Conservation (phyloP, 2,329 filamentous ascomycete genomes). For the Mycosphaerelloides madeirae region DNA sequence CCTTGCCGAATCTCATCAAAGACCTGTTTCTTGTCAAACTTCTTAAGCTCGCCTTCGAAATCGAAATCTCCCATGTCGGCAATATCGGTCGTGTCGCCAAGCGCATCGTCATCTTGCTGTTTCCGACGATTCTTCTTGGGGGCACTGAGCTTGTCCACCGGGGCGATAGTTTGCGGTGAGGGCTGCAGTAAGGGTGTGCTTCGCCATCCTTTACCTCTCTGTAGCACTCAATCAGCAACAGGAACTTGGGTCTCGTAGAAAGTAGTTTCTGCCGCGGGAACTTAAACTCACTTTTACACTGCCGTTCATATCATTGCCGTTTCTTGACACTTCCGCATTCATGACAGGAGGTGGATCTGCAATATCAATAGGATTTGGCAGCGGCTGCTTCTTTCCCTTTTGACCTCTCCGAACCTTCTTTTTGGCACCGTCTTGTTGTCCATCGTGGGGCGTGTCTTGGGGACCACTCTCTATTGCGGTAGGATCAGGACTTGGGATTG, state of each 20-base stretch:
- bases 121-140: constrained; percentile 41
- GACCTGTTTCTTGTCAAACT: constrained; percentile 88
- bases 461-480: constrained; percentile 4
- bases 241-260: too few relatives aligned
- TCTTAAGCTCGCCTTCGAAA: constrained; percentile 81
- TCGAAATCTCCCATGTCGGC: constrained; percentile 93
- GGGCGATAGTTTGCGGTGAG: constrained; percentile 42
- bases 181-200: constrained; percentile 65
- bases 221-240: too few relatives aligned
- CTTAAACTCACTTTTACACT: too few relatives aligned
- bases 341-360: constrained; percentile 29
- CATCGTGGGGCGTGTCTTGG: constrained; percentile 1
- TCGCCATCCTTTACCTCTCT: constrained; percentile 62
- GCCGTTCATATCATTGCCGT: constrained; percentile 36
- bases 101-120: constrained; percentile 63
- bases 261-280: too few relatives aligned
- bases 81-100: constrained; percentile 90
- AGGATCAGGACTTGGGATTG: constrained; percentile 3
- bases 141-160: constrained; percentile 11
- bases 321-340: constrained; percentile 33
- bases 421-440: constrained; percentile 35
- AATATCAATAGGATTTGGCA: constrained; percentile 7
- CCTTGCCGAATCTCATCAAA: constrained; percentile 90
- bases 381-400: constrained; percentile 33
- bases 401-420: constrained; percentile 44